Conservation (phyloP, 225 moss, liverwort and hornwort species). For the Takakia lepidozioides region DNA sequence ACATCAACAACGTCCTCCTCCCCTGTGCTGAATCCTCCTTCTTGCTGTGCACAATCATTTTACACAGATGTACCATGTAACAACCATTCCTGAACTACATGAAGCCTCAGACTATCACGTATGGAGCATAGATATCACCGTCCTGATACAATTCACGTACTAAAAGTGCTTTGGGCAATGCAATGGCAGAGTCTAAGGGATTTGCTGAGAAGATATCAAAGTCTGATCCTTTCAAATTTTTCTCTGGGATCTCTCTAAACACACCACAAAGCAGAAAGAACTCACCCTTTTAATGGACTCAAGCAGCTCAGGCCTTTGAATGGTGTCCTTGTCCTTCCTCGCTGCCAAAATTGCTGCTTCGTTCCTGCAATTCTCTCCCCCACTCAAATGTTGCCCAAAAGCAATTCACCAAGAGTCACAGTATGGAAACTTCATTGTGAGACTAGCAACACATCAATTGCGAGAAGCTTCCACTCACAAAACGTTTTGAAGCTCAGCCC, state of each 20-base stretch:
- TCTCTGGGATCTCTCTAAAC: no score
- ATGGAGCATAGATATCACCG: no score
- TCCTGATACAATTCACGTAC: no score
- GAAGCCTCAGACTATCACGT: not conserved
- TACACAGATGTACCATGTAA: no score
- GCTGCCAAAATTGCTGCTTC: conserved; percentile 98
- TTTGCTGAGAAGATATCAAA: no score
- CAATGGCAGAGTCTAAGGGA: no score
- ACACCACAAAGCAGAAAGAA: no score
- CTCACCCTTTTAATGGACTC: conserved; percentile 91
- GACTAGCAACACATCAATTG: no score
- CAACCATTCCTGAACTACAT: not conserved
- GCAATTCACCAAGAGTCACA: conserved; percentile 5
- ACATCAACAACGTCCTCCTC: conserved; percentile 87
- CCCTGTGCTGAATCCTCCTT: conserved; percentile 89
- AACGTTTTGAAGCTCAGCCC: conserved; percentile 96
- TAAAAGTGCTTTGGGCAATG: no score
- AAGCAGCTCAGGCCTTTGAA: conserved; percentile 67
- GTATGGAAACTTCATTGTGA: no score
- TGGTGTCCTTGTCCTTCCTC: conserved; percentile 83
- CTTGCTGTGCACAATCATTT: no score
- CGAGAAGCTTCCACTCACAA: conserved; percentile 50
- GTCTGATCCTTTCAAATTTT: no score
- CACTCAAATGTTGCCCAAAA: conserved; percentile 3
- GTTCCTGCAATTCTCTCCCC: conserved; percentile 45